A percentile compares a stretch with the other conserved stretches of the same genome.
Conservation (phyloP, 768 basidiomycete genomes). For the Rickenella mellea region DNA sequence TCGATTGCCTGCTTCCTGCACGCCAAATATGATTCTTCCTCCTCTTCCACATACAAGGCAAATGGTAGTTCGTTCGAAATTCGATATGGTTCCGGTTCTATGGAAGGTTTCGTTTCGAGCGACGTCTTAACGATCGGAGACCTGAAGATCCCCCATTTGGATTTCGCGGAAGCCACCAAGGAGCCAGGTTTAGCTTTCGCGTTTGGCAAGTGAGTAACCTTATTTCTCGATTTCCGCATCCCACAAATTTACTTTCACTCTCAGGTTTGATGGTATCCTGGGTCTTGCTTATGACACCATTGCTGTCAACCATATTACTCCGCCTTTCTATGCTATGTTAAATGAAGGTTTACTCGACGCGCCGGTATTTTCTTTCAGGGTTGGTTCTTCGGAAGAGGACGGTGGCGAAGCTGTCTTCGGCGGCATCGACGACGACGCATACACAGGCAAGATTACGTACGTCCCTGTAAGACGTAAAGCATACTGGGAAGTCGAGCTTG, state of each 20-base stretch:
- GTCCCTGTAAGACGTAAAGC: slow-evolving; percentile 91
- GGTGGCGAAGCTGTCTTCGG: slow-evolving; percentile 90
- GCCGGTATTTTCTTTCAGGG: slow-evolving; percentile 89
- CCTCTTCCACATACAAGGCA: slow-evolving; percentile 78
- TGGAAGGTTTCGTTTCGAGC: slow-evolving; percentile 91
- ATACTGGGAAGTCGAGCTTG: slow-evolving; percentile 97
- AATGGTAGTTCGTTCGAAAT: slow-evolving; percentile 89
- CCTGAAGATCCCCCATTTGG: slow-evolving; percentile 58
- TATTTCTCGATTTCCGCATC: not conserved
- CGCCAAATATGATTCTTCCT: slow-evolving; percentile 73
- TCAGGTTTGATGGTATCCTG: slow-evolving; percentile 89
- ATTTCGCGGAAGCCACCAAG: slow-evolving; percentile 93
- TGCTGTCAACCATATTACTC: slow-evolving; percentile 83
- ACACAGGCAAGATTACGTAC: slow-evolving; percentile 73
- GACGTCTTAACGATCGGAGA: slow-evolving; percentile 80
- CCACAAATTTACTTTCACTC: not conserved
- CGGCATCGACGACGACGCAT: slow-evolving; percentile 72
- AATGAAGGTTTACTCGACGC: slow-evolving; percentile 70
- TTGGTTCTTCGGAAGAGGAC: slow-evolving; percentile 80
- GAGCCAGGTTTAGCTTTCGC: slow-evolving; percentile 97
- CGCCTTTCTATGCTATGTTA: slow-evolving; percentile 94
- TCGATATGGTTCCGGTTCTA: slow-evolving; percentile 90
- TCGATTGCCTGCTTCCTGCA: slow-evolving; percentile 95
- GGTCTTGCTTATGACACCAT: slow-evolving; percentile 95
- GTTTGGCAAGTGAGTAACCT: slow-evolving; percentile 70